These are phyloP conservation scores for Diaporthe sp. DNA, from an alignment of 2,329 filamentous ascomycete species.

Conservation along the genomic window DNA sequence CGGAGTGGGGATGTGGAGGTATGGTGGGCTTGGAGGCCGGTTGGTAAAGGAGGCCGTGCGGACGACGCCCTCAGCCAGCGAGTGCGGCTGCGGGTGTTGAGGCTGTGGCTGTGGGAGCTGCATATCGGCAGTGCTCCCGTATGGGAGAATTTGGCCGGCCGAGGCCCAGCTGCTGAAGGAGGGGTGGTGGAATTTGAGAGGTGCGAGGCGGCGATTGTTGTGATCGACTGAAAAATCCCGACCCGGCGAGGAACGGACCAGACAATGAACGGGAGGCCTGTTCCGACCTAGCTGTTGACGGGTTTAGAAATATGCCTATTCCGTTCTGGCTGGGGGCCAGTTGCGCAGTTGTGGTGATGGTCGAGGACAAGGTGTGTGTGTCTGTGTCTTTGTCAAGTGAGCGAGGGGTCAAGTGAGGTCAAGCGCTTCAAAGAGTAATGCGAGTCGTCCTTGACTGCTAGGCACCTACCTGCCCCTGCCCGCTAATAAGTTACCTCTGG, in stretches of 20 bases:
- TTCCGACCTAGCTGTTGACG: not conserved
- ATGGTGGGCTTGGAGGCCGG: constrained; percentile 55
- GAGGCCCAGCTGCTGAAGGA: not conserved
- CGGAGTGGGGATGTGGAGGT: constrained; percentile 50
- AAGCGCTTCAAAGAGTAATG: not conserved
- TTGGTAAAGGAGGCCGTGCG: constrained; percentile 48
- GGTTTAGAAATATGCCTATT: not conserved
- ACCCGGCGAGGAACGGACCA: not conserved
- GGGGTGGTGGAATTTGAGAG: not conserved
- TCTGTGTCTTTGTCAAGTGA: not conserved
- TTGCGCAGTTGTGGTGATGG: not conserved
- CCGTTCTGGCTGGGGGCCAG: not conserved
- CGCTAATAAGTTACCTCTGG: not conserved
- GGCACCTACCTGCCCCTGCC: constrained; percentile 18
- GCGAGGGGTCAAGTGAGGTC: not conserved
- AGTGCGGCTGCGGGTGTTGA: not conserved
- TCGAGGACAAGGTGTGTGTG: not conserved
- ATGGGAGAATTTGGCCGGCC: too few species aligned
- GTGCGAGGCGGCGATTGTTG: not conserved
- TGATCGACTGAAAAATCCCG: not conserved
- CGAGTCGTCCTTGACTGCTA: not conserved
- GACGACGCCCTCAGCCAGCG: constrained; percentile 36
- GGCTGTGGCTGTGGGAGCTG: not conserved
- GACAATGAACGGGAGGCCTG: not conserved
- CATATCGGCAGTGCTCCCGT: not conserved